Base-by-base conservation (phyloP, 2,329 filamentous ascomycete genomes). In the Albifimbria verrucaria region DNA sequence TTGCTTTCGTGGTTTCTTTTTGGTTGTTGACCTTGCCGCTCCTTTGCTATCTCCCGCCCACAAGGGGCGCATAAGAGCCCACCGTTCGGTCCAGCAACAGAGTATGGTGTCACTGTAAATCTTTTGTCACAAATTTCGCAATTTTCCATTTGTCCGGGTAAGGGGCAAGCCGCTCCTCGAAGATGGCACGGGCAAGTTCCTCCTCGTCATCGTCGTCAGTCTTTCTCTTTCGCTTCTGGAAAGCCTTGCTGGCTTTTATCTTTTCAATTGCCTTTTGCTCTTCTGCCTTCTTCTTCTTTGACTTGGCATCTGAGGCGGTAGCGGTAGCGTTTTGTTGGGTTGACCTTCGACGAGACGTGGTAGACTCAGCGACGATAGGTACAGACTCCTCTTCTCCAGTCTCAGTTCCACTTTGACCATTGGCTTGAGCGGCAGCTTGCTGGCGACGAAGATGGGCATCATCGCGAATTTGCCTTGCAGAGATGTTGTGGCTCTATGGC, bases 51-150 rank as follows among this genome's bases (percentile, higher is more conserved):
- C 56, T 90, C 83, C 62, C 88, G 92, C 21, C 90, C 88, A 64
- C 93, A 97, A 21, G 89, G 85, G 3, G 80, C 79, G 66, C 93
- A 97, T 2, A 97, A 77, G n/a, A 97, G 76, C 17, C 91, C 91
- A 4, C 92, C 92, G n/a, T 88, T 79, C 1, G 90, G 88, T 1
- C 89, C 91, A 24, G 86, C 82, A 59, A 91, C 88, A 57, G 88
- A 92, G 72, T 97, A 97, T 1, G 90, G 82, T 0, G 93, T 97
- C 44, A 97, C 92, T 0, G 91, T 96, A 65, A 97, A 97, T 36
- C 92, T 86, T 68, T 94, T 96, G 43, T 81, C 79, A 68, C 93
- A 97, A 3, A 86, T 74, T 57, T 89, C 91, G 66, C 93, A 97
- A 59, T 96, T 92, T 57, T 89, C 91, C 65, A 93, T 83, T 69